Base-by-base conservation (phyloP, 1,284 basidiomycete genomes). In the Cryptococcus hybrid region DNA sequence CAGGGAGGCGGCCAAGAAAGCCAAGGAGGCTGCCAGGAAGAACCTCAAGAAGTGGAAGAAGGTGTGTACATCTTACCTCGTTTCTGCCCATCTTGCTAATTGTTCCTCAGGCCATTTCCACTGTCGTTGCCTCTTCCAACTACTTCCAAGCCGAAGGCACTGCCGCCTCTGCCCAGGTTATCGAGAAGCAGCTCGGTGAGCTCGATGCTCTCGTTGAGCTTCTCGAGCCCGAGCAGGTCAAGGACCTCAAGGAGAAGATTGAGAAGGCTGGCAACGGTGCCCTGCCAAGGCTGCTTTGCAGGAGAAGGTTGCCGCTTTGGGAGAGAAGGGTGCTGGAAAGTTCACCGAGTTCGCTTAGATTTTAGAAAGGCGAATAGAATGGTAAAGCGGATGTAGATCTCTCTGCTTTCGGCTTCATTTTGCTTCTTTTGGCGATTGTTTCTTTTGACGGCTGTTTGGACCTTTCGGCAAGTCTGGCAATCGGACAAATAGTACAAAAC, bases 1-100 rank as follows among this genome's bases (percentile, higher is more conserved):
- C 73, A 76, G 79, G 50, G 82, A 81, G 57, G 94, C 92, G 50
- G 92, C 92, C 24, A 99, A 99, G 83, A 98, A 98, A 83, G 91
- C 90, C n/a, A 83, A 85, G 66, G 84, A 87, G 66, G 85, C 85
- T 24, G 82, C 81, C 42, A 78, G 78, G 69, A 80, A 81, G 76
- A 80, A 81, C 70, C 67, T 81, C 65, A 82, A 81, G 71, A 81
- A 81, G 73, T 80, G 79, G 74, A 81, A 81, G 71, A 82, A 82
- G 75, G 78, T 78, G 52, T 66, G 70, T 60, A 7, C 36, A 12
- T 30, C 12, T 38, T 50, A 3, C 51, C 24, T 15, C 42, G 13
- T 6, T 12, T 11, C 1, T 39, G 13, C 11, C 36, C 35, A 39
- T 30, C 30, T 30, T 45, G 36, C 42, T 53, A 45, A 42, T 36